Conservation (phyloP, 192 early-diverging fungal genomes). For the Geranomyces variabilis region DNA sequence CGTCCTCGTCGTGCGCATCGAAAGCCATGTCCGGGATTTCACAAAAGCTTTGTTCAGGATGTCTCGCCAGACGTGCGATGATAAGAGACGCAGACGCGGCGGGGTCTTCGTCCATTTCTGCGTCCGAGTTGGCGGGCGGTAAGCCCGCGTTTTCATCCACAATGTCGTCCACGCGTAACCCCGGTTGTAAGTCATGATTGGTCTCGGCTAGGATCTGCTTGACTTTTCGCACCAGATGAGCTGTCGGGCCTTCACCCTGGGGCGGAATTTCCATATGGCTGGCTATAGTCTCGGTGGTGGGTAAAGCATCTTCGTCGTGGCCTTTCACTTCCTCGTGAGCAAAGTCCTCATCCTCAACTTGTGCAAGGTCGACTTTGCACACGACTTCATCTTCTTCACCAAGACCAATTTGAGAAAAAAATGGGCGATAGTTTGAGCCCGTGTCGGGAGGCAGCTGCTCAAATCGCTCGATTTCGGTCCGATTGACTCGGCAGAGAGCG, state of each 20-base stretch:
- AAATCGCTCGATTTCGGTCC: conserved; percentile 11
- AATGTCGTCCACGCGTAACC: background rate
- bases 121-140: no score
- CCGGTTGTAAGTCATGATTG: background rate
- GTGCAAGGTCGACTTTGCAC: no score
- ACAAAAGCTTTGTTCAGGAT: conserved; percentile 14
- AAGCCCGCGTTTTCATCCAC: background rate
- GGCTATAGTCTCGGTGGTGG: background rate
- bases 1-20: background rate
- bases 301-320: background rate
- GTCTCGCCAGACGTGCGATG: background rate
- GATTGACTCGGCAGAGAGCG: conserved; percentile 1
- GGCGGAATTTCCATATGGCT: background rate
- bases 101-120: background rate
- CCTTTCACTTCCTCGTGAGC: background rate
- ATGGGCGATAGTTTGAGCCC: conserved; percentile 2
- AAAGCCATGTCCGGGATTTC: background rate
- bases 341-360: background rate
- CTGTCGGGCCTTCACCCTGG: background rate
- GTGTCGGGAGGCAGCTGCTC: conserved; percentile 5
- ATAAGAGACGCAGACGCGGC: background rate
- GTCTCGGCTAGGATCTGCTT: background rate
- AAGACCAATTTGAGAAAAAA: conserved; percentile 1
- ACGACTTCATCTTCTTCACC: background rate
- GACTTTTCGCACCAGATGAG: conserved; percentile 2